phyloP scores from a whole-genome alignment of 345 rosid species.

The Populus tremula region DNA sequence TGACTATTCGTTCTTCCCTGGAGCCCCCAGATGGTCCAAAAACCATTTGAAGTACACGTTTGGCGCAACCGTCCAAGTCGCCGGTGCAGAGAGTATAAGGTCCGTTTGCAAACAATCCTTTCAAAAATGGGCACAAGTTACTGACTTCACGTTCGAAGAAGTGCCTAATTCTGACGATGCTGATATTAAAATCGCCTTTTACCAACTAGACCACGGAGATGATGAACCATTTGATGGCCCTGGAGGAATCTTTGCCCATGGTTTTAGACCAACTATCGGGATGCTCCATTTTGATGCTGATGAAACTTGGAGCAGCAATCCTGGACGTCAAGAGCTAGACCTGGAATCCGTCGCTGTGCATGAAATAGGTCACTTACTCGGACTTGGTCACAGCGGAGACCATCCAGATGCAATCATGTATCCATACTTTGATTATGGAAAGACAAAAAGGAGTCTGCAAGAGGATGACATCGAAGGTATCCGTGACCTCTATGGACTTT shows the following conservation, averaged over 20 bases:
- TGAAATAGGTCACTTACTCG: conserved; percentile 30
- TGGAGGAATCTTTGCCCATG: conserved; percentile 15
- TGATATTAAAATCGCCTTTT: conserved; percentile 18
- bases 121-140: conserved; percentile 8
- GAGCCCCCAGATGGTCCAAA: conserved; percentile 10
- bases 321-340: conserved; percentile 17
- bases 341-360: conserved; percentile 31
- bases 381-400: conserved; percentile 20
- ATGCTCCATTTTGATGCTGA: conserved; percentile 26
- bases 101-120: not conserved
- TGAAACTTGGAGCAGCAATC: conserved; percentile 20
- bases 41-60: conserved; percentile 12
- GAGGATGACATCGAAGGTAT: conserved; percentile 5
- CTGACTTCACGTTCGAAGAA: conserved; percentile 2
- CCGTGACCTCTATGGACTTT: not conserved
- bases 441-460: not conserved
- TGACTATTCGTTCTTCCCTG: conserved; percentile 1
- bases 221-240: conserved; percentile 18
- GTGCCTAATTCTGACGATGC: not conserved
- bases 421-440: conserved; percentile 3
- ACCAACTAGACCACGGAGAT: conserved; percentile 21
- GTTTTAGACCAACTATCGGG: conserved; percentile 12
- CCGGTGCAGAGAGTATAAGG: not conserved
- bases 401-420: conserved; percentile 23
- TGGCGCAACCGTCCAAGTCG: not conserved